Evolutionary conservation across 306 rosid genomes (phyloP).

Genomic region (Lagenaria siceraria): DNA sequence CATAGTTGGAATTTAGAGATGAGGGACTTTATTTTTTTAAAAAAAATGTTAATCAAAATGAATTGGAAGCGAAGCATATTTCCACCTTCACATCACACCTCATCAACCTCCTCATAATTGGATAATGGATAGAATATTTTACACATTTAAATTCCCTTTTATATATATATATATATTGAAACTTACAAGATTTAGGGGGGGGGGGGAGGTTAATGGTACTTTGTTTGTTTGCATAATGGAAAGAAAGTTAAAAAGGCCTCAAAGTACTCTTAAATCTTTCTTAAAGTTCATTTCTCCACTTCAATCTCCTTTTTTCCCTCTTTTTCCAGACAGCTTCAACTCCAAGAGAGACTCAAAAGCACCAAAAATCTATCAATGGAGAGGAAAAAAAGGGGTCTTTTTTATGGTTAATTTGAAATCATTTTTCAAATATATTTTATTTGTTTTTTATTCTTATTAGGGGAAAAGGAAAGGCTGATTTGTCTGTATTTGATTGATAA

Average conservation of each 20-base stretch:
- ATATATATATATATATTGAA: not conserved
- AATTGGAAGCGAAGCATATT: not conserved
- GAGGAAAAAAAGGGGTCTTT: not conserved
- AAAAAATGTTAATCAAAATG: not conserved
- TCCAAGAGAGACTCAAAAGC: not conserved
- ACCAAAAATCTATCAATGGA: not conserved
- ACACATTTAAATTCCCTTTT: not conserved
- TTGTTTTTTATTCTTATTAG: not conserved
- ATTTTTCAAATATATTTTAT: not conserved
- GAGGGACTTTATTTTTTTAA: not conserved
- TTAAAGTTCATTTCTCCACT: not conserved
- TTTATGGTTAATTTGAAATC: not conserved
- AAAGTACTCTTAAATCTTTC: not conserved
- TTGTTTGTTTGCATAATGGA: not conserved
- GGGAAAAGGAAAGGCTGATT: not conserved
- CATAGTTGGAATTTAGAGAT: not conserved
- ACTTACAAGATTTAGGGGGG: not conserved
- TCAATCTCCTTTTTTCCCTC: not conserved
- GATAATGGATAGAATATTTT: not conserved
- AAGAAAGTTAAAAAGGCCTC: not conserved
- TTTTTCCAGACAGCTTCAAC: not conserved
- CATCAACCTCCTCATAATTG: not conserved
- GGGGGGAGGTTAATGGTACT: slow-evolving; percentile 1
- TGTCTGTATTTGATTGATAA: not conserved
- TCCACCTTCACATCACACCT: not conserved